Evolutionary conservation across 352 stramenopile genomes (phyloP).

Genomic region (Aphanomyces invadans): DNA sequence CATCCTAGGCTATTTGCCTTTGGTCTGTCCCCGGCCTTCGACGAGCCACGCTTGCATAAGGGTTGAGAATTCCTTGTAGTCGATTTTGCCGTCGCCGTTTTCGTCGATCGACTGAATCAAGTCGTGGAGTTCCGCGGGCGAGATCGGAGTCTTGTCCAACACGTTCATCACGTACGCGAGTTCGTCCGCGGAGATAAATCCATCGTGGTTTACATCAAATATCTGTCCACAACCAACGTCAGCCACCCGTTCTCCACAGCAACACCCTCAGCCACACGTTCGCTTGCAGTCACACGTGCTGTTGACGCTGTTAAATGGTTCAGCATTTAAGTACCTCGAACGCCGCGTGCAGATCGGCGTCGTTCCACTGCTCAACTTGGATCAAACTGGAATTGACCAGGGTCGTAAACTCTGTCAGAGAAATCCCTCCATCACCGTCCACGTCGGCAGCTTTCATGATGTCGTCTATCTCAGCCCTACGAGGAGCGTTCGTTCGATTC

Average conservation of each 20-base stretch:
- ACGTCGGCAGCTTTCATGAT: slow-evolving; percentile 65
- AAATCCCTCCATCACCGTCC: slow-evolving; percentile 66
- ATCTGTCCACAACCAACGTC: slow-evolving; percentile 30
- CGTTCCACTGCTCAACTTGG: slow-evolving; percentile 42
- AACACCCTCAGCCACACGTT: too few species aligned
- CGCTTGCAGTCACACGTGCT: too few species aligned
- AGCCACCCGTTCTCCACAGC: background rate
- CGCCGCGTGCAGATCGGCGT: slow-evolving; percentile 47
- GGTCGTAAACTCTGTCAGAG: slow-evolving; percentile 65
- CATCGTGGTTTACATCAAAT: slow-evolving; percentile 62
- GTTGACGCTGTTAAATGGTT: too few species aligned
- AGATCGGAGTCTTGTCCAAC: slow-evolving; percentile 42
- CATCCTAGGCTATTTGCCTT: too few species aligned
- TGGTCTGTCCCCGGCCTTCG: too few species aligned
- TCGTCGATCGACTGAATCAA: slow-evolving; percentile 69
- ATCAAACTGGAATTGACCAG: slow-evolving; percentile 74
- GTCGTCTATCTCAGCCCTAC: slow-evolving; percentile 48
- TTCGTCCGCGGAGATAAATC: slow-evolving; percentile 59
- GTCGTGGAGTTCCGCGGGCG: slow-evolving; percentile 37
- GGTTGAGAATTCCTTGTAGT: slow-evolving; percentile 69
- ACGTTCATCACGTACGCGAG: slow-evolving; percentile 55
- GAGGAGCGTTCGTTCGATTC: too few species aligned
- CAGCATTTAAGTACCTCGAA: slow-evolving; percentile 54
- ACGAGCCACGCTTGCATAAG: slow-evolving; percentile 14
- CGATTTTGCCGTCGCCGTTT: slow-evolving; percentile 80